phyloP scores from a whole-genome alignment of 2,329 filamentous ascomycete species.

The Samsoniella hepiali region DNA sequence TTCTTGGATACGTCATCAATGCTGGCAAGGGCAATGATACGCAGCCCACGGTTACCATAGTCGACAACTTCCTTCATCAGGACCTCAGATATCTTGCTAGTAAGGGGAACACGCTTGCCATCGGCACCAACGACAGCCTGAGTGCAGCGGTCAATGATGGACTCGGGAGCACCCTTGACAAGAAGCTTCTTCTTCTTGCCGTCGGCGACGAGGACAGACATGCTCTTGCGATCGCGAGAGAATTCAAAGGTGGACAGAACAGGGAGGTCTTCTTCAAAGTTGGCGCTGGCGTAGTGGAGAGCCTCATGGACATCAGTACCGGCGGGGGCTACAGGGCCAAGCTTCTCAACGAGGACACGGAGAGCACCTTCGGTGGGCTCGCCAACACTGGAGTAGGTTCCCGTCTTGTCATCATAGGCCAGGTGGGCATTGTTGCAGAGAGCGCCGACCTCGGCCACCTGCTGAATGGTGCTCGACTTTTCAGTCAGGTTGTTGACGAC shows the following conservation, averaged over 20 bases:
- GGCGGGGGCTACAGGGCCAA: slow-evolving; percentile 71
- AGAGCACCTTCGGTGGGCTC: slow-evolving; percentile 95
- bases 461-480: slow-evolving; percentile 71
- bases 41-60: slow-evolving; percentile 88
- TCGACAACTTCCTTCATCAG: slow-evolving; percentile 78
- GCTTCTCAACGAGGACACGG: slow-evolving; percentile 87
- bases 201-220: slow-evolving; percentile 86
- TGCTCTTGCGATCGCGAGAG: slow-evolving; percentile 96
- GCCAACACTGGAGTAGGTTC: slow-evolving; percentile 76
- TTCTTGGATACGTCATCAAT: slow-evolving; percentile 72
- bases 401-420: slow-evolving; percentile 73
- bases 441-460: slow-evolving; percentile 68
- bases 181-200: slow-evolving; percentile 73
- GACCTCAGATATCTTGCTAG: slow-evolving; percentile 64
- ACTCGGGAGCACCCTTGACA: slow-evolving; percentile 95
- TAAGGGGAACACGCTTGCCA: slow-evolving; percentile 73
- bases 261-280: slow-evolving; percentile 74
- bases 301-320: slow-evolving; percentile 56
- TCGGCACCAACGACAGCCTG: slow-evolving; percentile 73
- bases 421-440: slow-evolving; percentile 89
- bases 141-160: slow-evolving; percentile 88
- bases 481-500: slow-evolving; percentile 64
- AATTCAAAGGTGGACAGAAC: slow-evolving; percentile 91
- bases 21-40: slow-evolving; percentile 89
- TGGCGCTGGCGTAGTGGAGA: slow-evolving; percentile 77